A percentile compares a stretch with the other conserved stretches of the same genome.
Evolutionary conservation across 2,329 filamentous ascomycete genomes (phyloP).

Genomic region (Aspergillus felis): DNA sequence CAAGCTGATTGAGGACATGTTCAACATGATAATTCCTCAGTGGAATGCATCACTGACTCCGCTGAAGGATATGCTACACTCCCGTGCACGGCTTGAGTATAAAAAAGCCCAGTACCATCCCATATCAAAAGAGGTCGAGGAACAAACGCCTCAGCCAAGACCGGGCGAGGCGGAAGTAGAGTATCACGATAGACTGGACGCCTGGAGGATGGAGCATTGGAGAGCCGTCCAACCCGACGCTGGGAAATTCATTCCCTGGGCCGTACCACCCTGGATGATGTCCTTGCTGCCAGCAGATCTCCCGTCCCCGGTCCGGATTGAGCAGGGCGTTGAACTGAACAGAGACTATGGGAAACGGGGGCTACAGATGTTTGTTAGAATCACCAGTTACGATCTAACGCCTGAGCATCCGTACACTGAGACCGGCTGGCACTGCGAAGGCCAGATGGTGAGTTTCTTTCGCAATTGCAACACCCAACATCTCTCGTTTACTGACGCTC

Average conservation of each 20-base stretch:
- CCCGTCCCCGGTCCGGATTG: constrained; percentile 22
- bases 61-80: constrained; percentile 29
- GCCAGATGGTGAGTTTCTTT: constrained; percentile 32
- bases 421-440: constrained; percentile 48
- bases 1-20: constrained; percentile 33
- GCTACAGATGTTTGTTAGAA: constrained; percentile 61
- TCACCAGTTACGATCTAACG: constrained; percentile 57
- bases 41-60: constrained; percentile 28
- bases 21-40: constrained; percentile 26
- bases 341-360: constrained; percentile 40
- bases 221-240: constrained; percentile 25
- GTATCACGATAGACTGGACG: constrained; percentile 20
- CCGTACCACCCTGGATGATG: constrained; percentile 27
- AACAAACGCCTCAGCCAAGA: constrained; percentile 11
- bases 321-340: constrained; percentile 27
- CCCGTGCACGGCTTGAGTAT: constrained; percentile 29
- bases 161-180: constrained; percentile 18
- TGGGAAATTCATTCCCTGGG: constrained; percentile 26
- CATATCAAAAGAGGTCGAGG: constrained; percentile 15
- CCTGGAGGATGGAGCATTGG: constrained; percentile 23
- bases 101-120: constrained; percentile 26
- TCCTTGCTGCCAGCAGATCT: constrained; percentile 22
- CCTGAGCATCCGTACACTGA: constrained; percentile 55
- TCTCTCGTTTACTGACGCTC: neutral
- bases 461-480: neutral